Evolutionary conservation across 1,139 yeast species (phyloP), one percentile per base, ranked within the genome.

Genomic region (Hemisphaericaspora xylofermentans): DNA sequence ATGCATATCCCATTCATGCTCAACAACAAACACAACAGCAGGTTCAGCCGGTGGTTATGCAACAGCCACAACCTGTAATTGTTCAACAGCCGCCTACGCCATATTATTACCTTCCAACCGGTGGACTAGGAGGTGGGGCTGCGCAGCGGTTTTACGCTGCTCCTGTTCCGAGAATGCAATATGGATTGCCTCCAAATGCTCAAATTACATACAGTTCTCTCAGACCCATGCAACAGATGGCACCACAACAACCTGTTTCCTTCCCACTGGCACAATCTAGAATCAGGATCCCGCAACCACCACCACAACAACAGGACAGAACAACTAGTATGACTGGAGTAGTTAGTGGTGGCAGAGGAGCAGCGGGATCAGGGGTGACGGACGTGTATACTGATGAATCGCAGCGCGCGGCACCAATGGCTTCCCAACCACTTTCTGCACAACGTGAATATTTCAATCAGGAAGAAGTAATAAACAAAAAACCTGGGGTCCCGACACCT

Each of bases 361-460:
- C 3, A 12, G 18, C 10, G 16, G 16, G 12, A 6, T 30, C 30
- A 22, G 36, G 29, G 10, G 74, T 71, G 4, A 71, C 76, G 6
- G 82, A 78, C 50, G 76, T 78, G 3, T 79, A 74, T 52, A 67
- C 64, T 38, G 77, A 74, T 3, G 79, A 76, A 46, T 64, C 63
- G 29, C 62, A 72, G 17, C 68, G 66, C 45, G 68, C 64, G 28
- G 82, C 83, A 0, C 84, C 83, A 3, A 50, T 74, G 27, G 61
- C 61, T 24, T 74, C 80, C 3, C 84, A 79, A 52, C 84, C 84
- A 8, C 62, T 78, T 24, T 71, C 78, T 29, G 76, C 84, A 0
- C 80, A 77, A 52, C 58, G 66, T 26, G 78, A 72, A 44, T 66
- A 60, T 40, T 78, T 78, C 46, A 67, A 39, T 19, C 30, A 9